Evolutionary conservation across 2,329 filamentous ascomycete genomes (phyloP).

Genomic region (Chaetomium strumarium): DNA sequence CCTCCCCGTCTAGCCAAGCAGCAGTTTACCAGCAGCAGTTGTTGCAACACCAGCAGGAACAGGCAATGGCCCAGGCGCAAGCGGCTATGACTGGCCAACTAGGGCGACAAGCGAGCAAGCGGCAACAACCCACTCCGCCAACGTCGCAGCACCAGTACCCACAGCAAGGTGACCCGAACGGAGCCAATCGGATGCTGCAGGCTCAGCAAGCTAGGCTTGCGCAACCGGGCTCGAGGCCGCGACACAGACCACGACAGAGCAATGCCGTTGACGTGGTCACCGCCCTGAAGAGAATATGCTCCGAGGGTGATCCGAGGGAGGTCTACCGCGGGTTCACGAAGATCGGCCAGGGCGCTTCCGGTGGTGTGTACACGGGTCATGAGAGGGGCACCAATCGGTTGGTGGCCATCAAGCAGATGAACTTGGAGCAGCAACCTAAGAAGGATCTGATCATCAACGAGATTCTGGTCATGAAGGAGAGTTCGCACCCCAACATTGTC

Average conservation of each 20-base stretch:
- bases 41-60: slow-evolving; percentile 78
- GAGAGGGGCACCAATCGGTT: slow-evolving; percentile 77
- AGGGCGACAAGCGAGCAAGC: slow-evolving; percentile 67
- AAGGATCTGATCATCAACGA: slow-evolving; percentile 99
- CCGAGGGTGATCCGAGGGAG: slow-evolving; percentile 78
- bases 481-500: slow-evolving; percentile 96
- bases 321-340: slow-evolving; percentile 86
- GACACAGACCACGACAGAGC: slow-evolving; percentile 73
- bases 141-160: slow-evolving; percentile 47
- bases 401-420: slow-evolving; percentile 99
- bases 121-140: slow-evolving; percentile 46
- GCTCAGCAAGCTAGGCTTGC: slow-evolving; percentile 34
- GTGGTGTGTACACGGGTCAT: slow-evolving; percentile 89
- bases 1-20: slow-evolving; percentile 34
- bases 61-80: slow-evolving; percentile 73
- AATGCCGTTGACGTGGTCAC: slow-evolving; percentile 75
- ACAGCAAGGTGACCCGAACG: slow-evolving; percentile 33
- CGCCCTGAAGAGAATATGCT: slow-evolving; percentile 83
- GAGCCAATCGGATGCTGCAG: slow-evolving; percentile 31
- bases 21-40: slow-evolving; percentile 56
- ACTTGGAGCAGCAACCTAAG: slow-evolving; percentile 95
- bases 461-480: slow-evolving; percentile 98
- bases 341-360: slow-evolving; percentile 95
- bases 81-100: slow-evolving; percentile 68
- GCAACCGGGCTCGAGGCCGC: slow-evolving; percentile 53